Conservation (phyloP, 192 early-diverging fungal genomes). For the Coemansia erecta region DNA sequence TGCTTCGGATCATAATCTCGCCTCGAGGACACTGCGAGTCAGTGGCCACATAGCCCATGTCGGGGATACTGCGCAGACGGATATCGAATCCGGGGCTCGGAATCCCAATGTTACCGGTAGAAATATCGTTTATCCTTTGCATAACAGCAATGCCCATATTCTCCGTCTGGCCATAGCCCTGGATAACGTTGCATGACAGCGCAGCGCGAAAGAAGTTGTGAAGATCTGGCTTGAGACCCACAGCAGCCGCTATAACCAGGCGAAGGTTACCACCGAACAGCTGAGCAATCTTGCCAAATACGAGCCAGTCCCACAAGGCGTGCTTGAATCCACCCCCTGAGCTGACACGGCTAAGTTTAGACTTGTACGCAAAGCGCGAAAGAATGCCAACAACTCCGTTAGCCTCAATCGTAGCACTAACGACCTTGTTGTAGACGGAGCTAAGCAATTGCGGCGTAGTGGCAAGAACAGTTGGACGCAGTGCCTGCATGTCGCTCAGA, state of each 20-base stretch:
- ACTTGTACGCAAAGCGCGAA: conserved; percentile 51
- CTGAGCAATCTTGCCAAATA: conserved; percentile 77
- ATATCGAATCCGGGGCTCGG: conserved; percentile 65
- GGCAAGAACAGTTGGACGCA: conserved; percentile 72
- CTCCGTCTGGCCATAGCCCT: conserved; percentile 3
- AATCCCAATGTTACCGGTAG: conserved; percentile 52
- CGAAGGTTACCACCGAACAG: conserved; percentile 69
- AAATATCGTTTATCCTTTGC: neutral
- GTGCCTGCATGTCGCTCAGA: conserved; percentile 68
- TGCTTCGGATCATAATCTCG: conserved; percentile 79
- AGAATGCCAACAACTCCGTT: conserved; percentile 46
- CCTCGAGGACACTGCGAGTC: conserved; percentile 77
- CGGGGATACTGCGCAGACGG: too few species aligned
- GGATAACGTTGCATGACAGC: too few species aligned
- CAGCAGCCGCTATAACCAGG: conserved; percentile 71
- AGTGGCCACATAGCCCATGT: conserved; percentile 71
- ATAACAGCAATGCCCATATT: neutral
- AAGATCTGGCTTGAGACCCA: conserved; percentile 68
- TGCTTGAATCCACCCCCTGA: conserved; percentile 61
- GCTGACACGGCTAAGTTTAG: conserved; percentile 56
- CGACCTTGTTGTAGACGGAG: conserved; percentile 72
- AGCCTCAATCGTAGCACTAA: conserved; percentile 49
- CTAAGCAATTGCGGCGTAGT: conserved; percentile 75
- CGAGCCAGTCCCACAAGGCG: conserved; percentile 76
- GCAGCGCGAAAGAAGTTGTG: conserved; percentile 74